Percentiles rank a stretch among this genome's conserved stretches.
phyloP scores from a whole-genome alignment of 2,329 filamentous ascomycete genomes.

The Cladosporium sp. region DNA sequence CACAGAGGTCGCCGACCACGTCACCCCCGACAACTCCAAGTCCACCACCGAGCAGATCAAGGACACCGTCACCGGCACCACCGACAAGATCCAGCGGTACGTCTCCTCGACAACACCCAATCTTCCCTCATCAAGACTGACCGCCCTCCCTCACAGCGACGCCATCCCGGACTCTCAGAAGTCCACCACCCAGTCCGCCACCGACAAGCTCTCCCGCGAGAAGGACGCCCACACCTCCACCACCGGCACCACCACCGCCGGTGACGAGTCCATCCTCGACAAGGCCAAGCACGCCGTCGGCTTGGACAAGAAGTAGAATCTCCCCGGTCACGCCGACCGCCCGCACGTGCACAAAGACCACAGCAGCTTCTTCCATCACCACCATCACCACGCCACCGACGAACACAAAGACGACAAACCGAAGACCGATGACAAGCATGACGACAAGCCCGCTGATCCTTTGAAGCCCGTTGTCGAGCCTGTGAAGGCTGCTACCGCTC shows the following conservation, averaged over 20 bases:
- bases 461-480: neutral
- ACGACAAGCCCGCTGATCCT: neutral
- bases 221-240: slow-evolving; percentile 35
- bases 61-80: slow-evolving; percentile 53
- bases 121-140: slow-evolving; percentile 20
- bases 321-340: neutral
- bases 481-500: neutral
- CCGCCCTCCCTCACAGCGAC: slow-evolving; percentile 31
- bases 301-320: slow-evolving; percentile 37
- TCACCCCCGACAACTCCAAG: slow-evolving; percentile 58
- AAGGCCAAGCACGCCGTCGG: slow-evolving; percentile 48
- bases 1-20: slow-evolving; percentile 52
- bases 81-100: slow-evolving; percentile 52
- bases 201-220: slow-evolving; percentile 47
- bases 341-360: slow-evolving; percentile 9
- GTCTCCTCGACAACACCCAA: slow-evolving; percentile 11
- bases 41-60: slow-evolving; percentile 57
- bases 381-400: slow-evolving; percentile 1
- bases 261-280: slow-evolving; percentile 38
- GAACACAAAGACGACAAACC: neutral
- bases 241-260: slow-evolving; percentile 2
- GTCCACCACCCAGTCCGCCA: slow-evolving; percentile 48
- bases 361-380: slow-evolving; percentile 1
- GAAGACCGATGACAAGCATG: neutral
- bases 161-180: slow-evolving; percentile 52